A percentile compares a stretch with the other conserved stretches of the same genome.
Evolutionary conservation across 257 asterid genomes (phyloP).

Genomic region (Plectranthus barbatus): DNA sequence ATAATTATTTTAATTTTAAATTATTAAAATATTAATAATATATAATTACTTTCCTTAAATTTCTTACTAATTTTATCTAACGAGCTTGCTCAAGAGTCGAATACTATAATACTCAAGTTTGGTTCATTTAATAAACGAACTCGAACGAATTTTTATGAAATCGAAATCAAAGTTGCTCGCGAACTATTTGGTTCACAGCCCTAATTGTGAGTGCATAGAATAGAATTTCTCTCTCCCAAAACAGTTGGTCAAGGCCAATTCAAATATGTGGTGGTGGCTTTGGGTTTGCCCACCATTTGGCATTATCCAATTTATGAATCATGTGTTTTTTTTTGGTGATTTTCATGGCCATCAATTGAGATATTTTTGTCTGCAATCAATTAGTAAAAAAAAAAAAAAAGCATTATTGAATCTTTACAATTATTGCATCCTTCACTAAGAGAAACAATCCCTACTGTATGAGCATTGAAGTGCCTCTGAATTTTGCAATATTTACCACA

Average conservation of each 20-base stretch:
- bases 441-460: neutral
- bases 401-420: neutral
- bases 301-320: neutral
- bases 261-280: neutral
- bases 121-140: too few species aligned
- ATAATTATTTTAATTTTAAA: too few species aligned
- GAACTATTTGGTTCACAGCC: too few species aligned
- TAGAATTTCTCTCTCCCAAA: too few species aligned
- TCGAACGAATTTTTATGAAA: too few species aligned
- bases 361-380: slow-evolving; percentile 1
- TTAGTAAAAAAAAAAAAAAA: neutral
- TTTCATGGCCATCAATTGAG: neutral
- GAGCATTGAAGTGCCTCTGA: neutral
- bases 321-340: neutral
- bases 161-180: too few species aligned
- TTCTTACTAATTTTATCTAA: too few species aligned
- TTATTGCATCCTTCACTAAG: neutral
- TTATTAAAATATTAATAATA: too few species aligned
- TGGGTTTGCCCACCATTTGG: neutral
- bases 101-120: too few species aligned
- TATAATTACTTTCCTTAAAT: too few species aligned
- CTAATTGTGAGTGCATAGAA: too few species aligned
- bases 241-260: neutral
- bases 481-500: neutral
- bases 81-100: too few species aligned